Base-by-base conservation (phyloP, 2,329 filamentous ascomycete genomes). In the Sphaerulina vaccinii region DNA sequence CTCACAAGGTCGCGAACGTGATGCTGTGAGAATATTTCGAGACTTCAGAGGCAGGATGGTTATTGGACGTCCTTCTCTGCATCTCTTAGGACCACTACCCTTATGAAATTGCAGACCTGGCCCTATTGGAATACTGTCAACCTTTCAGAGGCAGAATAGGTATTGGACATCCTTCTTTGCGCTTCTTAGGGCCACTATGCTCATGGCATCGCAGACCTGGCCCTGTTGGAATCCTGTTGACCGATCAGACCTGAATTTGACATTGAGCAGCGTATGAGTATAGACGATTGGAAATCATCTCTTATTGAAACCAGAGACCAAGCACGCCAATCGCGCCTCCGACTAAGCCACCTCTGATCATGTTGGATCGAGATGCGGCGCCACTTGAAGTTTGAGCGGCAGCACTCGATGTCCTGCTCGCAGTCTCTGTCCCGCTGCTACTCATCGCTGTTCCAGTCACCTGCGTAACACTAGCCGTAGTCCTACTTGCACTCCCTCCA, bases 301-400 rank as follows among this genome's bases (percentile, higher is more conserved):
- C 35, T 19, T 8, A 43, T 32, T 13, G 29, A 43, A 16, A 32
- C 6, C 2, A 43, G 9, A 43, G 40, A 24, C 21, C 23, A 3
- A 43, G 22, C n/a, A 43, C 2, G 2, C n/a, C 40, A 29, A 23
- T 23, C 27, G 18, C 13, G 15, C 23, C 40, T 43, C 40, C 40
- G 5, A 39, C 16, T 11, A 39, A 19, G 24, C 40, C 22, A 11
- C 33, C 29, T 4, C 23, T 10, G 27, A 22, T 2, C 13, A 35
- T 13, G 6, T 13, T 21, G 18, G 18, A 21, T 2, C 32, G 18
- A 27, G 46, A 24, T 6, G 51, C 45, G 29, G 40, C 44, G 23
- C 41, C 44, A 36, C 51, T 54, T 27, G 47, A 46, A 11, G 38
- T 53, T 23, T 48, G 38, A 10, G 49, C 43, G 22, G 48, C 54